Base-by-base conservation (phyloP, 768 basidiomycete genomes). In the Ramaria rubella region DNA sequence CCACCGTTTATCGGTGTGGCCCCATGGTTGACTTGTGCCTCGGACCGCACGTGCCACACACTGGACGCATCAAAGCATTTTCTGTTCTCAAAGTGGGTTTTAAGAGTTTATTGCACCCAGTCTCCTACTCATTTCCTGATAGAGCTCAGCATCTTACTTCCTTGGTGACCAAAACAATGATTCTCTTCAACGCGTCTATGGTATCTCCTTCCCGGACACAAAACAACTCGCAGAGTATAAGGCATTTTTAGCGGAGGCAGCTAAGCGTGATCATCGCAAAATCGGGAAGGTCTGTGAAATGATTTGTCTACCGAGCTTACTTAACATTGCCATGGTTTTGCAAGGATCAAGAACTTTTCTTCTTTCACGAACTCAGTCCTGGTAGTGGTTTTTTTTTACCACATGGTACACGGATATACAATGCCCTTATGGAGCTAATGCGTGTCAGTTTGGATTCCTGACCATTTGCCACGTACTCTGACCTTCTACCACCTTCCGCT, bases 71-170 rank as follows among this genome's bases (percentile, higher is more conserved):
- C 76, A 99, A 98, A 78, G 86, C 95, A 0, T 83, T 98, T 69
- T 92, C 95, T 81, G 79, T 99, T 64, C 94, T 93, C 59, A 99
- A 99, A 77, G 93, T 90, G 52, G 7, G 63, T 59, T 34, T 49
- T 27, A n/a, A 23, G 42, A 26, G 8, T 23, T 46, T 29, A 33
- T 59, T 55, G 43, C 34, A 64, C 15, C 34, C 38, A 11, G 34
- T 50, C 21, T 26, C 42, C 27, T 11, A 21, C 40, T 55, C 15
- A 50, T 33, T 31, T 48, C 14, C 38, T 11, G 12, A 3, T 57
- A 94, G 90, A 97, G 90, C 73, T 99, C 96, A 19, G 89, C 96
- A 0, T 97, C 93, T 6, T 99, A 97, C 74, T 99, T 98, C 83
- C 81, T 97, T 23, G 95, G 93, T 26, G 93, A 97, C 66, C 74